These are phyloP conservation scores for Aspergillus udagawae DNA, from an alignment of 2,329 filamentous ascomycete genomes.

Conservation along the genomic window DNA sequence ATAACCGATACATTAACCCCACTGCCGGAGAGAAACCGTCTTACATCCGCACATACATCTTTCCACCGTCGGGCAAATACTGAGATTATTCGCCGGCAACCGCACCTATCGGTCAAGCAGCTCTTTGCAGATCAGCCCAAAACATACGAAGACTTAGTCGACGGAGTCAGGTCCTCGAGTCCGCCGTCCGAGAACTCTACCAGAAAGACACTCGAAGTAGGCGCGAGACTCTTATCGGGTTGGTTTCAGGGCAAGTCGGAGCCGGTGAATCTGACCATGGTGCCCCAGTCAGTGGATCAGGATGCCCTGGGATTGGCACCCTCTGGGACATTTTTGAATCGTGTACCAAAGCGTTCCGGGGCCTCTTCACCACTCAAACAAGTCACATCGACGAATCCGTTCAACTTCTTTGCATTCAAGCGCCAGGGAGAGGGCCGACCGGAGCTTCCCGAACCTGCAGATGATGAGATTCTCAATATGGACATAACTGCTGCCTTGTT, in stretches of 20 bases:
- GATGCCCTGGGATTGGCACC: slow-evolving; percentile 13
- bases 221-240: slow-evolving; percentile 40
- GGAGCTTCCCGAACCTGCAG: slow-evolving; percentile 35
- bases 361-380: slow-evolving; percentile 31
- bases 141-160: slow-evolving; percentile 19
- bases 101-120: slow-evolving; percentile 16
- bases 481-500: slow-evolving; percentile 54
- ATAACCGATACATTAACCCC: slow-evolving; percentile 13
- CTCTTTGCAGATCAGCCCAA: slow-evolving; percentile 23
- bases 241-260: slow-evolving; percentile 53
- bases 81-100: slow-evolving; percentile 26
- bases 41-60: slow-evolving; percentile 12
- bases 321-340: slow-evolving; percentile 13
- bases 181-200: slow-evolving; percentile 22
- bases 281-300: slow-evolving; percentile 10
- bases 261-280: slow-evolving; percentile 44
- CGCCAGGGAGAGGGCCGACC: slow-evolving; percentile 25
- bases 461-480: slow-evolving; percentile 53
- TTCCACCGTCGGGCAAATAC: slow-evolving; percentile 34
- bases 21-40: slow-evolving; percentile 13
- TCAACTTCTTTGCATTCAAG: slow-evolving; percentile 42
- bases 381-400: slow-evolving; percentile 32
- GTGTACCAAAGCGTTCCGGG: slow-evolving; percentile 26
- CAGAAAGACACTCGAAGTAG: slow-evolving; percentile 28
- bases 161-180: slow-evolving; percentile 9